phyloP scores from a whole-genome alignment of 306 rosid species.

The Lathyrus oleraceus region DNA sequence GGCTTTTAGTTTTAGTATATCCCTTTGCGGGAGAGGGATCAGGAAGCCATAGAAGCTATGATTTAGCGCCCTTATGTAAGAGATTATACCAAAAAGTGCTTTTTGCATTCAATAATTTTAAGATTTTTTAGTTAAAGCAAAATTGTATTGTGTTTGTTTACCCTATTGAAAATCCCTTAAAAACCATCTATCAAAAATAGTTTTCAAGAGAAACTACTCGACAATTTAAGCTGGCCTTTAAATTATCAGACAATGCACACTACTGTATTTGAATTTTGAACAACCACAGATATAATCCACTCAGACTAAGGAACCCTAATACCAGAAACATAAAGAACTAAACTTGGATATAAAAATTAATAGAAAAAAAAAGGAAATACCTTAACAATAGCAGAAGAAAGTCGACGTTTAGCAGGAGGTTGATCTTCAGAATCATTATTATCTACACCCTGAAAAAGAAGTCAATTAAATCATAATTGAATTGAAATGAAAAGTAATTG shows the following conservation, averaged over 20 bases:
- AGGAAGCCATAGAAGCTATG: too few relatives aligned
- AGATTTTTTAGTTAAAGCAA: background rate
- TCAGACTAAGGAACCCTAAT: background rate
- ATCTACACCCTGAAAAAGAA: constrained; percentile 48
- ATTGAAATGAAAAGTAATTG: background rate
- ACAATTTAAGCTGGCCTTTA: background rate
- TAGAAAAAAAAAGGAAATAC: constrained; percentile 31
- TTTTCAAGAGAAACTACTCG: background rate
- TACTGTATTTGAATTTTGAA: constrained; percentile 14
- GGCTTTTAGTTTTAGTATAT: background rate
- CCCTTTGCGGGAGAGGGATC: background rate
- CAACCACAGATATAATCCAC: background rate
- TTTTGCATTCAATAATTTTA: background rate
- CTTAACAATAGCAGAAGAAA: constrained; percentile 94
- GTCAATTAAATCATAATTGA: background rate
- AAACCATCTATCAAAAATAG: background rate
- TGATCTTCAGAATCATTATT: constrained; percentile 69
- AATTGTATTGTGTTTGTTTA: background rate
- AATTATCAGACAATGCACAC: constrained; percentile 3
- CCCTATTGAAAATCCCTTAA: background rate
- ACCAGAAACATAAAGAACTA: background rate
- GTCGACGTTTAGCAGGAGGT: constrained; percentile 73
- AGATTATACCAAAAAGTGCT: background rate
- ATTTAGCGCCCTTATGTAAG: background rate
- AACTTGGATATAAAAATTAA: background rate